Base-by-base conservation (phyloP, 148 eudicot species). In the Rhododendron ovatum region DNA sequence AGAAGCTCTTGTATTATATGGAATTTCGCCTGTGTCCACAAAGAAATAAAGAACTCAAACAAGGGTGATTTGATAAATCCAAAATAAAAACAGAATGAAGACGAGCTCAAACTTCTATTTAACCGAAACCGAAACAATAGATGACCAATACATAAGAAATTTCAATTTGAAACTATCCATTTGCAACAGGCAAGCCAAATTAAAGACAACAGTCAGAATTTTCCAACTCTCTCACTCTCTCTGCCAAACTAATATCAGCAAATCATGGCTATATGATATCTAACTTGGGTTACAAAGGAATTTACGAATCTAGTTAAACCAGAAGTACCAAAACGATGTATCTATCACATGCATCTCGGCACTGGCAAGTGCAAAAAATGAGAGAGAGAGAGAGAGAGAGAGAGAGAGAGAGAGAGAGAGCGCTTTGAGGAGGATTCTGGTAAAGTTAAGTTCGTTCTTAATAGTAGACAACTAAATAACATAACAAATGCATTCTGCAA, bases 1-100 rank as follows among this genome's bases (percentile, higher is more conserved):
- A 95, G 96, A 81, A 98, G 96, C 88, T 98, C 99, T 94, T 98
- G 98, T 86, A 95, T 90, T 67, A 95, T 92, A 88, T 98, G 99
- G 83, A 98, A 93, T 89, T 94, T 98, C 55, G 98, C 99, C 99
- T 98, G 92, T 65, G 59, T 53, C 51, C 69, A 24, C 59, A 73
- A 76, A 11, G 26, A 26, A 45, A 41, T 65, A 7, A 18, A 50
- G 47, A 82, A 71, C 76, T 71, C 76, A 71, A 71, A 33, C 65
- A 80, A 55, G 59, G 39, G 51, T 48, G 79, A 81, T 8, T 50
- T 43, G 22, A 80, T 6, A 43, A 53, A 50, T 43, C 41, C 43
- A 48, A 51, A 69, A 88, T 22, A 0, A 15, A 80, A 9, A 45
- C 39, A 30, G 43, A 26, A 43, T 65, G 75, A n/a, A 22, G n/a